Percentiles rank a stretch among this genome's conserved stretches.
Conservation (phyloP, 176 grass and related monocot genomes). For the Chrysopogon serrulatus region DNA sequence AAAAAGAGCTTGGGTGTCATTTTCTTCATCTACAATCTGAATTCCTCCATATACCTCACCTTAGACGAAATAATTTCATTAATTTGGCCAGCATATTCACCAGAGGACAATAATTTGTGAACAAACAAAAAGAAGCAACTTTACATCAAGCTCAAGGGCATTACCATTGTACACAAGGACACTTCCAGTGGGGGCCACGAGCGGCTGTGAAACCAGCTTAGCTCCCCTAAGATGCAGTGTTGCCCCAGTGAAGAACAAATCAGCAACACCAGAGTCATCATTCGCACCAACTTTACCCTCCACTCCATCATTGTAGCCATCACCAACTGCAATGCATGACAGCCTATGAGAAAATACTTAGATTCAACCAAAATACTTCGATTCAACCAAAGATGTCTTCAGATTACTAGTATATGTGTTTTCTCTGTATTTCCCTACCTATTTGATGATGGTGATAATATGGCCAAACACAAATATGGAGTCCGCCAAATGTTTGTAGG, state of each 20-base stretch:
- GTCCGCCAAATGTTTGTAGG: not conserved
- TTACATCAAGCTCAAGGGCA: not conserved
- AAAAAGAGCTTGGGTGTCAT: conserved; percentile 64
- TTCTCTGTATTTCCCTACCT: not conserved
- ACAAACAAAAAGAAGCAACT: not conserved
- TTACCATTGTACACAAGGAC: conserved; percentile 93
- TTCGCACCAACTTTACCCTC: not conserved
- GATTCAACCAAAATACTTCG: not conserved
- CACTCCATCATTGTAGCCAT: not conserved
- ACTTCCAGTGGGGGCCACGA: conserved; percentile 49
- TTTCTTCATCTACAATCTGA: conserved; percentile 49
- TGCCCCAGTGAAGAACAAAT: conserved; percentile 64
- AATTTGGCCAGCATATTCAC: not conserved
- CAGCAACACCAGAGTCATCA: not conserved
- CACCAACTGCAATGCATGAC: not conserved
- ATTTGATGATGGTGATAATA: not conserved
- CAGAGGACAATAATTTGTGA: not conserved
- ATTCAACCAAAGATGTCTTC: no score
- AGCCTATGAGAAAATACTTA: not conserved
- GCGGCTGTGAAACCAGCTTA: conserved; percentile 55
- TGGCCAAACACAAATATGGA: not conserved
- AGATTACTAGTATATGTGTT: no score
- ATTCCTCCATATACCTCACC: conserved; percentile 91
- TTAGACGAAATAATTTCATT: conserved; percentile 7
- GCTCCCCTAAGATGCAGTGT: conserved; percentile 77